phyloP scores from a whole-genome alignment of 805 yeast species.

The Barnettozyma vustinii region DNA sequence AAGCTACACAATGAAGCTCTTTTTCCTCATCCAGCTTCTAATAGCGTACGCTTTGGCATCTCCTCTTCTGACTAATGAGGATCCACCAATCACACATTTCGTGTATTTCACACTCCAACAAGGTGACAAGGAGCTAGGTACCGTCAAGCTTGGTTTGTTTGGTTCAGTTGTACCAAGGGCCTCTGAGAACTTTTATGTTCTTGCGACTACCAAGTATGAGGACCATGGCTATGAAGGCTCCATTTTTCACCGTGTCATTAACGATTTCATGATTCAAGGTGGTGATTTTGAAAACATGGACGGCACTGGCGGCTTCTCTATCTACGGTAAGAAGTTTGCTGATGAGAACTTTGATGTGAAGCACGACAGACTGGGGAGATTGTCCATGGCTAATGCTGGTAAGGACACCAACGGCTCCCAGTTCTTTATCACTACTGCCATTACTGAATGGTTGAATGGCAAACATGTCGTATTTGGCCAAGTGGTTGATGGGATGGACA shows the following conservation, averaged over 20 bases:
- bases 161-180: constrained; percentile 64
- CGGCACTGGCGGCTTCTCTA: constrained; percentile 76
- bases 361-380: constrained; percentile 64
- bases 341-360: constrained; percentile 74
- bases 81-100: constrained; percentile 25
- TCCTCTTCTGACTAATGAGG: constrained; percentile 12
- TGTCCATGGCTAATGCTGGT: constrained; percentile 72
- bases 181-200: constrained; percentile 49
- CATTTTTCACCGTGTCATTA: constrained; percentile 68
- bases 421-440: constrained; percentile 60
- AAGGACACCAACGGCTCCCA: constrained; percentile 65
- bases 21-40: constrained; percentile 5
- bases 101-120: constrained; percentile 22
- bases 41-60: constrained; percentile 7
- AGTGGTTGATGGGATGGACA: constrained; percentile 58
- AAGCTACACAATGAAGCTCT: constrained; percentile 12
- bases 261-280: constrained; percentile 78
- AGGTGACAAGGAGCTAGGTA: constrained; percentile 17
- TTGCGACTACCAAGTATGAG: constrained; percentile 31
- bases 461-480: constrained; percentile 77
- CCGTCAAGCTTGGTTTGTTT: constrained; percentile 56
- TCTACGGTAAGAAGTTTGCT: constrained; percentile 64
- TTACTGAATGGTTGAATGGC: constrained; percentile 46
- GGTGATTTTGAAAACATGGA: constrained; percentile 68
- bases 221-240: constrained; percentile 48